These are phyloP conservation scores for Cercospora sp. DNA, from an alignment of 2,329 filamentous ascomycete genomes.

Conservation along the genomic window DNA sequence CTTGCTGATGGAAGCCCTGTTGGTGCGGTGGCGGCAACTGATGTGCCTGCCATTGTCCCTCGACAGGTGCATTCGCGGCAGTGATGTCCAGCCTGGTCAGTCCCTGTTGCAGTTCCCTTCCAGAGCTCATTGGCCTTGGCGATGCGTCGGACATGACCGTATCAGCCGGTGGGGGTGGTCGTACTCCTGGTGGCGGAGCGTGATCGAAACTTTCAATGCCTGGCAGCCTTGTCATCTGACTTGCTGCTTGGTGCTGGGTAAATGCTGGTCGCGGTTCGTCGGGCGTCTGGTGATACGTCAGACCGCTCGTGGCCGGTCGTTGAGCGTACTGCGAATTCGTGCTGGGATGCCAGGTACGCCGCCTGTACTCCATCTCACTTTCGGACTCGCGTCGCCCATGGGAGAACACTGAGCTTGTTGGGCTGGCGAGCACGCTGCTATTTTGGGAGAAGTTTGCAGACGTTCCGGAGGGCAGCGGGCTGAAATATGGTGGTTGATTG, in stretches of 20 bases:
- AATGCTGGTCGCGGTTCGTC: constrained; percentile 60
- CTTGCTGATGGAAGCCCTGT: constrained; percentile 21
- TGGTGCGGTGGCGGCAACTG: constrained; percentile 27
- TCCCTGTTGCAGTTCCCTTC: constrained; percentile 61
- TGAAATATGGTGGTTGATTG: constrained; percentile 57
- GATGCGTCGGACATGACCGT: constrained; percentile 72
- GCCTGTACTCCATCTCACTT: constrained; percentile 73
- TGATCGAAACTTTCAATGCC: constrained; percentile 92
- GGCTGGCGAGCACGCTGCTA: constrained; percentile 65
- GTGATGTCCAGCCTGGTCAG: constrained; percentile 67
- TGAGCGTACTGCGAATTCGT: constrained; percentile 61
- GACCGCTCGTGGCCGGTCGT: constrained; percentile 66
- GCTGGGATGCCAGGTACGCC: constrained; percentile 89
- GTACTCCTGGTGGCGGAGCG: constrained; percentile 61
- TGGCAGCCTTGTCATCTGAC: constrained; percentile 69
- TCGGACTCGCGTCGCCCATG: constrained; percentile 67
- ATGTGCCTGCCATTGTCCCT: constrained; percentile 33
- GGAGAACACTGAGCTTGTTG: constrained; percentile 63
- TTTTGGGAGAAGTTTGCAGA: constrained; percentile 55
- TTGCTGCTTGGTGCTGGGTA: constrained; percentile 54
- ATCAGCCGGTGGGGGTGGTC: constrained; percentile 64
- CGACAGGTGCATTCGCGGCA: constrained; percentile 41
- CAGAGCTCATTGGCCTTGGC: constrained; percentile 40
- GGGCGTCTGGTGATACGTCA: constrained; percentile 74
- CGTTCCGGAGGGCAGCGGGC: constrained; percentile 57